Evolutionary conservation across 441 rosid genomes (phyloP).

Genomic region (Euphorbia celastroides): DNA sequence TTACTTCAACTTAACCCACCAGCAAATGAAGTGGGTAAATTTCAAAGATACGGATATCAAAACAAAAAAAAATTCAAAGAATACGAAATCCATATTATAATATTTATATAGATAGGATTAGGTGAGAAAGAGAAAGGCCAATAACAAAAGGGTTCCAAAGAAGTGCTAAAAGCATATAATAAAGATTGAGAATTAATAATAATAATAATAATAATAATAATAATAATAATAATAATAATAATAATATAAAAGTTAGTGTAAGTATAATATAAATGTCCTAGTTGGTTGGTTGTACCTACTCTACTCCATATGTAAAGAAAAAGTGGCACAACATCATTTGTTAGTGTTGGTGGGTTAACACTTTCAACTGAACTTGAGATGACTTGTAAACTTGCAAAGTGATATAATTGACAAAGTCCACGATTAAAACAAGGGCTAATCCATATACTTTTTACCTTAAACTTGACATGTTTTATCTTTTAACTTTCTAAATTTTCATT

Average conservation of each 20-base stretch:
- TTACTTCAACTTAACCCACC: not conserved
- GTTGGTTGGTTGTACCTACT: conserved; percentile 7
- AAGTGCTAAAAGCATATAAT: not conserved
- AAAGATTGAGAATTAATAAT: not conserved
- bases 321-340: not conserved
- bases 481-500: no score
- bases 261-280: no score
- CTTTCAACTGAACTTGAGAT: not conserved
- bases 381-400: not conserved
- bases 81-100: not conserved
- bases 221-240: not conserved
- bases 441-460: no score
- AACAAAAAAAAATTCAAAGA: no score
- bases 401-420: not conserved
- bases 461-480: no score
- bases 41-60: no score
- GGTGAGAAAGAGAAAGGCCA: not conserved
- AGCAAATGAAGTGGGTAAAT: not conserved
- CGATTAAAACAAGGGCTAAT: no score
- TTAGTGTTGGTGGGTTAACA: not conserved
- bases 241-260: no score
- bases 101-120: not conserved
- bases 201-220: not conserved
- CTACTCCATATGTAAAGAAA: not conserved
- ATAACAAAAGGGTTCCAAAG: not conserved